Evolutionary conservation across 179 eudicot species (phyloP).

Genomic region (Spergularia azorica): DNA sequence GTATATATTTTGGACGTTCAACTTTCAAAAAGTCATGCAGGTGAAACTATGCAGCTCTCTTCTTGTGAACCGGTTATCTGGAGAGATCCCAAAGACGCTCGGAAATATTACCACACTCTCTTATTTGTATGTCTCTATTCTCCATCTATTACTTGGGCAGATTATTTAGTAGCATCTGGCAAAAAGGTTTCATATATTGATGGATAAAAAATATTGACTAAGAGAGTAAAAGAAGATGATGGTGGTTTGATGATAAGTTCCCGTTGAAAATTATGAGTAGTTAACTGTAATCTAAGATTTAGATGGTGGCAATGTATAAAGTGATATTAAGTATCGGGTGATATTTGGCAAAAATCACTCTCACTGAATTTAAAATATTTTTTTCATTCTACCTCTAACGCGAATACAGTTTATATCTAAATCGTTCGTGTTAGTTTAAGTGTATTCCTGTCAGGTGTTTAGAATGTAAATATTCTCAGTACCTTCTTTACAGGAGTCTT

Average conservation of each 20-base stretch:
- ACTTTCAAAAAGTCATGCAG: conserved; percentile 26
- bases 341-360: not conserved
- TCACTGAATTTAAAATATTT: too few relatives aligned
- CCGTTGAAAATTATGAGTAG: too few relatives aligned
- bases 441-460: conserved; percentile 7
- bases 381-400: too few relatives aligned
- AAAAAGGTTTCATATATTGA: too few relatives aligned
- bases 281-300: too few relatives aligned
- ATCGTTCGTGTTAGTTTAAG: not conserved
- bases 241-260: too few relatives aligned
- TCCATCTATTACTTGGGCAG: conserved; percentile 17
- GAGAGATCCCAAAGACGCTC: conserved; percentile 40
- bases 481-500: conserved; percentile 47
- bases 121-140: conserved; percentile 36
- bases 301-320: not conserved
- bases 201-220: not conserved
- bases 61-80: conserved; percentile 41
- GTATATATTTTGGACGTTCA: conserved; percentile 8
- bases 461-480: conserved; percentile 3
- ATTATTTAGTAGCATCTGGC: not conserved
- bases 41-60: conserved; percentile 37
- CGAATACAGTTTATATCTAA: not conserved
- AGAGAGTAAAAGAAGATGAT: not conserved
- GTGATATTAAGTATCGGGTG: not conserved
- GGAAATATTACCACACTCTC: conserved; percentile 36